These are phyloP conservation scores for Beauveria rudraprayagi DNA, from an alignment of 2,329 filamentous ascomycete genomes.

Conservation along the genomic window DNA sequence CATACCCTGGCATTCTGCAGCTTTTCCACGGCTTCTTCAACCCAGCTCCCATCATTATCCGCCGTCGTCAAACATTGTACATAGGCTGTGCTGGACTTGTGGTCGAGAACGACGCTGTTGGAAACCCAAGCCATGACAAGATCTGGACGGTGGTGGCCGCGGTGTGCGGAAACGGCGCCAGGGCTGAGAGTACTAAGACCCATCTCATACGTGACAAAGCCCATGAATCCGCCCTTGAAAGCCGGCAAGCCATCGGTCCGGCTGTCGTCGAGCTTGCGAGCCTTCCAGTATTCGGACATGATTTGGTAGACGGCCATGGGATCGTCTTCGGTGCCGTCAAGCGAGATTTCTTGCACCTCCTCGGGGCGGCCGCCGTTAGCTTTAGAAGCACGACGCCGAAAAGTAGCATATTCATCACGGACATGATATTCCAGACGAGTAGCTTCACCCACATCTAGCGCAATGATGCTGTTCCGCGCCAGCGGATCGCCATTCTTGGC, in stretches of 20 bases:
- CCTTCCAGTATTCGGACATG: conserved; percentile 36
- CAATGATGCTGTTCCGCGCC: conserved; percentile 64
- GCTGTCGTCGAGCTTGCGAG: conserved; percentile 17
- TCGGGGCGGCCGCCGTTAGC: conserved; percentile 11
- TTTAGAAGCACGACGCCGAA: conserved; percentile 19
- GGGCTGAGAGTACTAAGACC: conserved; percentile 43
- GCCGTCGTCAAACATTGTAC: conserved; percentile 44
- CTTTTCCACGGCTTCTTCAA: conserved; percentile 20
- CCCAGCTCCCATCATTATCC: conserved; percentile 24
- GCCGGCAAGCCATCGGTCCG: conserved; percentile 28
- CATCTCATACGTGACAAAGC: conserved; percentile 78
- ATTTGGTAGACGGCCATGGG: conserved; percentile 41
- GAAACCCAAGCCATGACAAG: conserved; percentile 70
- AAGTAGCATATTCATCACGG: conserved; percentile 32
- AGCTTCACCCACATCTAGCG: conserved; percentile 51
- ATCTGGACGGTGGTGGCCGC: conserved; percentile 49
- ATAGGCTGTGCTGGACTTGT: conserved; percentile 50
- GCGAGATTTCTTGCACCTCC: conserved; percentile 21
- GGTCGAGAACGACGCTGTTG: conserved; percentile 70
- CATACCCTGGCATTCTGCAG: conserved; percentile 28
- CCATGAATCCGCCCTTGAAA: conserved; percentile 79
- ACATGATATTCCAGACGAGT: conserved; percentile 50
- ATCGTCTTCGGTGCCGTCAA: conserved; percentile 21
- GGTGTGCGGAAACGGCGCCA: conserved; percentile 18
- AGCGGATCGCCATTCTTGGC: conserved; percentile 35